A percentile compares a stretch with the other conserved stretches of the same genome.
Evolutionary conservation across 345 rosid species (phyloP).

Genomic region (Populus tremula): DNA sequence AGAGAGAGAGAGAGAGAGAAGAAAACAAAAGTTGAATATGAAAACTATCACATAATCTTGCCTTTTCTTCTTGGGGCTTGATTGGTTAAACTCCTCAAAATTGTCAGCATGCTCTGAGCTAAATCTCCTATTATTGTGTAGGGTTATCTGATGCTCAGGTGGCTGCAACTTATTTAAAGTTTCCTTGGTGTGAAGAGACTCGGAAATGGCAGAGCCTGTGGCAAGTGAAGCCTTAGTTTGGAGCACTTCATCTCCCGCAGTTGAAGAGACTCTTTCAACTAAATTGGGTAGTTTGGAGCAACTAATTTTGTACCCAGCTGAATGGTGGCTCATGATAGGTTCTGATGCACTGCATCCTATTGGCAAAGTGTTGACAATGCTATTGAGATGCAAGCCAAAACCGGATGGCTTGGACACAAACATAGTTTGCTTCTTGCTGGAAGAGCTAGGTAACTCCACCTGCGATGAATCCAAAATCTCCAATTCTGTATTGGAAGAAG

Average conservation of each 20-base stretch:
- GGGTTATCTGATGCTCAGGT: slow-evolving; percentile 26
- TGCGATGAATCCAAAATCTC: slow-evolving; percentile 30
- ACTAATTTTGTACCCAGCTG: slow-evolving; percentile 8
- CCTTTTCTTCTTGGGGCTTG: slow-evolving; percentile 49
- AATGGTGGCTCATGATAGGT: slow-evolving; percentile 1
- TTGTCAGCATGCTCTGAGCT: slow-evolving; percentile 31
- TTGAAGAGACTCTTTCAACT: slow-evolving; percentile 21
- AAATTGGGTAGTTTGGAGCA: slow-evolving; percentile 12
- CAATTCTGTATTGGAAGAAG: slow-evolving; percentile 23
- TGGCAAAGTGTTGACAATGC: slow-evolving; percentile 35
- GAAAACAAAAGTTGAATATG: background rate
- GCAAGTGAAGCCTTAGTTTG: slow-evolving; percentile 23
- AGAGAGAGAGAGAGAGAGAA: background rate
- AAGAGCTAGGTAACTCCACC: slow-evolving; percentile 22
- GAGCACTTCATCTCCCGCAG: slow-evolving; percentile 20
- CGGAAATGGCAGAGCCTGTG: slow-evolving; percentile 25
- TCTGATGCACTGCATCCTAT: slow-evolving; percentile 21
- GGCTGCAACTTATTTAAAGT: slow-evolving; percentile 15
- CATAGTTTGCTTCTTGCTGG: slow-evolving; percentile 21
- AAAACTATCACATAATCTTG: slow-evolving; percentile 18
- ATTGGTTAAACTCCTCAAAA: slow-evolving; percentile 35
- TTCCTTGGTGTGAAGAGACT: slow-evolving; percentile 26
- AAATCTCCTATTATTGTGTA: slow-evolving; percentile 32
- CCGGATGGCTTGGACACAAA: slow-evolving; percentile 44
- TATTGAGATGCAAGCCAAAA: slow-evolving; percentile 61